A percentile compares a stretch with the other conserved stretches of the same genome.
These are phyloP conservation scores for Lachnellula willkommii DNA, from an alignment of 2,329 filamentous ascomycete species.

Conservation along the genomic window DNA sequence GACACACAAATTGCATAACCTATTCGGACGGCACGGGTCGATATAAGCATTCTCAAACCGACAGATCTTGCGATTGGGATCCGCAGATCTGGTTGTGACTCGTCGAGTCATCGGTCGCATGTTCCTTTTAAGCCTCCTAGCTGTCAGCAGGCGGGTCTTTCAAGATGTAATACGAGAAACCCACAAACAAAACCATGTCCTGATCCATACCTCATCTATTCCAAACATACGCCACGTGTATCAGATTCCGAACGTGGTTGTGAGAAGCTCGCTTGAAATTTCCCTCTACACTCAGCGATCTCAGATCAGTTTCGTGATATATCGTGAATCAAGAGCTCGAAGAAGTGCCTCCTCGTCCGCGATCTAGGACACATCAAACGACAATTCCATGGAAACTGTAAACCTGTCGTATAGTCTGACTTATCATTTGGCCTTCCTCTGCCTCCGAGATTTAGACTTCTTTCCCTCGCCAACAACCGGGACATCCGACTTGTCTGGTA, in stretches of 20 bases:
- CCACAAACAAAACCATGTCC: no score
- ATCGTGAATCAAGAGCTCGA: no score
- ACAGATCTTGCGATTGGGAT: not conserved
- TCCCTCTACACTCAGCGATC: not conserved
- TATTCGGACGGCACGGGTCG: not conserved
- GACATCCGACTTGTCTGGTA: constrained; percentile 30
- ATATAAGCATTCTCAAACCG: not conserved
- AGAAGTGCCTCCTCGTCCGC: not conserved
- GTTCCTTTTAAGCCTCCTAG: not conserved
- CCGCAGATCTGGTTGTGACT: not conserved
- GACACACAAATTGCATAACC: not conserved
- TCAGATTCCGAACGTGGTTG: not conserved
- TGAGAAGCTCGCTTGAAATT: no score
- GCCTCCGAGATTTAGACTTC: constrained; percentile 26
- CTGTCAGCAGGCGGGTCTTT: not conserved
- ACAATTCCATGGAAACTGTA: constrained; percentile 2
- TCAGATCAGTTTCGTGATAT: not conserved
- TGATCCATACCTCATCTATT: not conserved
- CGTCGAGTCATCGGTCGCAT: not conserved
- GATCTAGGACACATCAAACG: not conserved
- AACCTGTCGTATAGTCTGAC: not conserved
- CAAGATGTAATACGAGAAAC: no score
- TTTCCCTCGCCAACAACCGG: constrained; percentile 27
- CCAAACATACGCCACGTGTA: not conserved
- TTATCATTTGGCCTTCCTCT: constrained; percentile 25